Evolutionary conservation across 1,139 yeast genomes (phyloP), one percentile per base, ranked within the genome.

Genomic region (Blastobotrys elegans): DNA sequence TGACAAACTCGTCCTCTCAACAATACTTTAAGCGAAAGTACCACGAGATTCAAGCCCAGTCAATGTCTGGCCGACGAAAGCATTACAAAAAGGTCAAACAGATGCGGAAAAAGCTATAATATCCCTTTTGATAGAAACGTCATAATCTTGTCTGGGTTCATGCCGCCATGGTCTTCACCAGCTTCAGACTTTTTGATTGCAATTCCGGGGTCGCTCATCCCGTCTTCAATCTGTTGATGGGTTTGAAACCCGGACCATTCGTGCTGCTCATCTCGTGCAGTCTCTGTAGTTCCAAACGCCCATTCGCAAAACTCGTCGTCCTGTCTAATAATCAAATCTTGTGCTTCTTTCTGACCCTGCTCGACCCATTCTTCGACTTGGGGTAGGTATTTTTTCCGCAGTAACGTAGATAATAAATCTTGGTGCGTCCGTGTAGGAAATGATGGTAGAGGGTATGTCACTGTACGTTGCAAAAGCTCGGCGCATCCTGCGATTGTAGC

Each of bases 311-410:
- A 60, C 34, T 62, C 68, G 34, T 63, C 66, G 50, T 66, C 69
- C 20, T 58, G 54, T 13, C 55, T 56, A 14, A 57, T 52, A 17
- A 57, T 53, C 6, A 59, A 51, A 22, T 53, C 55, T 22, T 67
- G 51, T n/a, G 74, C 72, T 20, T 68, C 63, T 20, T 69, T 72
- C 21, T 70, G 67, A 1, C 92, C 89, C 17, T 72, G 71, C 16
- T 74, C 74, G 14, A 88, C 77, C 97, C 97, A 89, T 41, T 80
- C 86, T 48, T 82, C 88, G 1, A 90, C 95, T 56, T 89, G 97
- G 0, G 97, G 97, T 13, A 86, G 70, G 43, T 85, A 82, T 63
- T 90, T 90, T 64, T 89, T 92, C 50, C 97, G 74, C 52, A 92
- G 68, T 53, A 92, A 70, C 0, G 97, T 88, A 0, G 95, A 84